phyloP scores from a whole-genome alignment of 192 early-diverging fungal genomes.

The Glomus cerebriforme region DNA sequence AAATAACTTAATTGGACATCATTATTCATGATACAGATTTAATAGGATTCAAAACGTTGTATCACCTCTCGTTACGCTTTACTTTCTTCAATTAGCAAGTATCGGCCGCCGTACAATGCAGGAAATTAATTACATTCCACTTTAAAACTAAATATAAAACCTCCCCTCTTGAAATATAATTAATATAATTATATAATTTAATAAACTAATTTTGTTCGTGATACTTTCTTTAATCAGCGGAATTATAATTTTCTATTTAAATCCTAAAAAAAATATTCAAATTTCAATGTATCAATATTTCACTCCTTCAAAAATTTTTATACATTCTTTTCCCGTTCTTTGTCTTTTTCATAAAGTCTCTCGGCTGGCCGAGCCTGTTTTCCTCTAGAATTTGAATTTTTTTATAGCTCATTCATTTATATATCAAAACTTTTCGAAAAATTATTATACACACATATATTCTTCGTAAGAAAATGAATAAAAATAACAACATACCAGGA shows the following conservation, averaged over 20 bases:
- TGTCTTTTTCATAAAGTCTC: not conserved
- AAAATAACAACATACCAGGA: not conserved
- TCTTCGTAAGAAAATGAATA: not conserved
- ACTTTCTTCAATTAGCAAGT: not conserved
- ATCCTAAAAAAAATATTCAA: too few relatives aligned
- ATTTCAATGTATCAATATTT: not conserved
- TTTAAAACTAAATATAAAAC: not conserved
- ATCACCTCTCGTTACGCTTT: too few relatives aligned
- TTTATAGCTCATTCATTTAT: not conserved
- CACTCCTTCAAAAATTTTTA: not conserved
- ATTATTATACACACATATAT: too few relatives aligned
- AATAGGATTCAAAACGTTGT: too few relatives aligned
- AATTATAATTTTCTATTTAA: too few relatives aligned
- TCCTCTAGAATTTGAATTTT: not conserved
- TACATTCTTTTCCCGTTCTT: not conserved
- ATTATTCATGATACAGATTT: too few relatives aligned
- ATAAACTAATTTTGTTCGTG: too few relatives aligned
- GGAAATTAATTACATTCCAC: not conserved
- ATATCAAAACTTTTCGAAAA: not conserved
- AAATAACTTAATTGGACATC: too few relatives aligned
- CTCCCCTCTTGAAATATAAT: not conserved
- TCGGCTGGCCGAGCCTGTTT: constrained; percentile 20
- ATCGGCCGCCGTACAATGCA: not conserved
- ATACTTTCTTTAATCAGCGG: too few relatives aligned
- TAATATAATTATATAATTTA: too few relatives aligned